Evolutionary conservation across 169 alveolate genomes (phyloP), one percentile per base, ranked within the genome.

Genomic region (Plasmodium malariae): DNA sequence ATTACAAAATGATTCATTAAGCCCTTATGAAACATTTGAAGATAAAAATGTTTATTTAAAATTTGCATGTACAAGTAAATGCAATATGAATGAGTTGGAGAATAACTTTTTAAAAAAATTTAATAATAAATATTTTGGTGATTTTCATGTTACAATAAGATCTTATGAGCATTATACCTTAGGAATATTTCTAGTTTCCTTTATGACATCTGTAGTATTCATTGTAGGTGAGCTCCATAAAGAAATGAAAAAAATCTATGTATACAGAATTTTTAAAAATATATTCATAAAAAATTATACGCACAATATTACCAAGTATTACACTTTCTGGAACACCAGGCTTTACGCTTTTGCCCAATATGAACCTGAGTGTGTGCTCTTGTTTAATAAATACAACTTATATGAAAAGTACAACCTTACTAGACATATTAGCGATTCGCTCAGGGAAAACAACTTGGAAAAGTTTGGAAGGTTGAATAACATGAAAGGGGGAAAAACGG

Each of bases 361-460:
- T 43, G 92, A 86, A 48, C 87, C 92, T 26, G 92, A 86, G 51
- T 86, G 92, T 60, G 36, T 86, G 14, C 32, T 86, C 5, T 76
- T 86, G 12, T 86, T 86, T 62, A 60, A 86, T 37, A 68, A 36
- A 54, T 86, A 86, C 48, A 54, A 72, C 14, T 36, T 86, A 26
- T 86, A 86, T 26, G 91, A 68, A 59, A 68, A 68, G 48, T 48
- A 80, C 21, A 3, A 43, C 43, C 14, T 17, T 11, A n/a, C 36
- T 32, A 28, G 14, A 1, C 19, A 19, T 14, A 65, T 65, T 34
- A 14, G 2, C 9, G 26, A 65, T 37, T 65, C 74, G n/a, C 36
- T 65, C 3, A 65, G 17, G 2, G 12, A 2, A 6, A 19, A 34
- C 2, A 65, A 62, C 32, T 19, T 65, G 28, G n/a, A 17, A n/a